phyloP scores from a whole-genome alignment of 2,329 filamentous ascomycete species.

The Mariannaea elegans region DNA sequence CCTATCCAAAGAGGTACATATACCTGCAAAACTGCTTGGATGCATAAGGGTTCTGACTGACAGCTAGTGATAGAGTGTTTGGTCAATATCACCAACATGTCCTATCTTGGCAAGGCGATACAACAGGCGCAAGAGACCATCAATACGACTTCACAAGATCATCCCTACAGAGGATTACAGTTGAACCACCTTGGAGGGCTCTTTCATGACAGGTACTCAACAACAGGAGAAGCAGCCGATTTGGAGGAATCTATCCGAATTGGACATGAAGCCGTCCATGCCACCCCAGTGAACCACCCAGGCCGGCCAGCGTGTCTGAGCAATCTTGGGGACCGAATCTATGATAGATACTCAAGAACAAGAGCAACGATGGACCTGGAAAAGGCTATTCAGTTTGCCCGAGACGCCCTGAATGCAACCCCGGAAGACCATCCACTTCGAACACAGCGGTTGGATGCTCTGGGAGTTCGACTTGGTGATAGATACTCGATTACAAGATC shows the following conservation, averaged over 20 bases:
- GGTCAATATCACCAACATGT: too few species aligned
- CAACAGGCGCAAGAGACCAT: too few species aligned
- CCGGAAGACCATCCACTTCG: neutral
- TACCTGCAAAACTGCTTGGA: too few species aligned
- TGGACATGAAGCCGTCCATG: neutral
- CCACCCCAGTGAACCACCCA: neutral
- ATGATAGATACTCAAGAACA: neutral
- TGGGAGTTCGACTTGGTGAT: too few species aligned
- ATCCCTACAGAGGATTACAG: too few species aligned
- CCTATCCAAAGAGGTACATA: too few species aligned
- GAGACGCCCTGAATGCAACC: neutral
- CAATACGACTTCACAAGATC: too few species aligned
- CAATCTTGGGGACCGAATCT: neutral
- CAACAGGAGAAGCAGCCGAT: neutral
- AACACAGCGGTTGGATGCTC: too few species aligned
- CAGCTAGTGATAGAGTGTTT: too few species aligned
- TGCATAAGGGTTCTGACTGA: too few species aligned
- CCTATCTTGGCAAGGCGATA: too few species aligned
- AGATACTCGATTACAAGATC: neutral
- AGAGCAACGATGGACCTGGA: neutral
- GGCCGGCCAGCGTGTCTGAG: neutral
- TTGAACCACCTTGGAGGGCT: constrained; percentile 52
- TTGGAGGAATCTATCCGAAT: neutral
- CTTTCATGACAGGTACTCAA: neutral
- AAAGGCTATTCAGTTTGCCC: neutral